A percentile compares a stretch with the other conserved stretches of the same genome.
These are phyloP conservation scores for Azolla pinnata DNA, from an alignment of 75 land plant genomes.

Conservation along the genomic window DNA sequence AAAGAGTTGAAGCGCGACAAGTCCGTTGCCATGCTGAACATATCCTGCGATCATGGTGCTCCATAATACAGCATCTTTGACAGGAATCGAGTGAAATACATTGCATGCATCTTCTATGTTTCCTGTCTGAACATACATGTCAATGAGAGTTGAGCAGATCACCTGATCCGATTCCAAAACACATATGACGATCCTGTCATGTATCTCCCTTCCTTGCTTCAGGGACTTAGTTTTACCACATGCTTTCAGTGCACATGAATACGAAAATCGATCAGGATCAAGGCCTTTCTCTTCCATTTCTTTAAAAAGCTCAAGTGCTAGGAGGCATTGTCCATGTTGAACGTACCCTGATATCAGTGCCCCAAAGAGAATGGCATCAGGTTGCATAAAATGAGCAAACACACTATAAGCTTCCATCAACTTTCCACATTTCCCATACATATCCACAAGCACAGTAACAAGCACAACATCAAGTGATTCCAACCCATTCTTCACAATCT, in stretches of 20 bases:
- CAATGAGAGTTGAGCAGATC: conserved; percentile 9
- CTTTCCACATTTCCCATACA: conserved; percentile 21
- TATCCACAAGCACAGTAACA: conserved; percentile 10
- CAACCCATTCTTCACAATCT: conserved; percentile 5
- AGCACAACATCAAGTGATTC: conserved; percentile 6
- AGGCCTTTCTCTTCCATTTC: conserved; percentile 8
- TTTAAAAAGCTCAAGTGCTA: conserved; percentile 5
- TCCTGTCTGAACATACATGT: conserved; percentile 19
- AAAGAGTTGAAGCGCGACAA: conserved; percentile 14
- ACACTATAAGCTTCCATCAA: conserved; percentile 5
- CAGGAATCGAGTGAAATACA: conserved; percentile 7
- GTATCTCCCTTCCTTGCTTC: conserved; percentile 13
- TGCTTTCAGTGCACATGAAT: conserved; percentile 10
- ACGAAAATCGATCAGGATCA: background rate
- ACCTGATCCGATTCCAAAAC: conserved; percentile 1
- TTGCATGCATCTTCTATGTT: conserved; percentile 10
- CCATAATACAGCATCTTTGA: conserved; percentile 15
- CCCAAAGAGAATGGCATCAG: conserved; percentile 5
- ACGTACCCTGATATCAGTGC: conserved; percentile 13
- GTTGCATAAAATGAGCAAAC: conserved; percentile 6
- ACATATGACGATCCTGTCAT: conserved; percentile 1
- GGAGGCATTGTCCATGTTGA: conserved; percentile 4
- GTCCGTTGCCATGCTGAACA: conserved; percentile 13
- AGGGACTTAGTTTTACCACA: conserved; percentile 7
- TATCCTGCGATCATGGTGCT: conserved; percentile 15